Percentiles rank a stretch among this genome's conserved stretches.
Conservation (phyloP, 495 filamentous ascomycete genomes). For the Jackrogersella multiformis region DNA sequence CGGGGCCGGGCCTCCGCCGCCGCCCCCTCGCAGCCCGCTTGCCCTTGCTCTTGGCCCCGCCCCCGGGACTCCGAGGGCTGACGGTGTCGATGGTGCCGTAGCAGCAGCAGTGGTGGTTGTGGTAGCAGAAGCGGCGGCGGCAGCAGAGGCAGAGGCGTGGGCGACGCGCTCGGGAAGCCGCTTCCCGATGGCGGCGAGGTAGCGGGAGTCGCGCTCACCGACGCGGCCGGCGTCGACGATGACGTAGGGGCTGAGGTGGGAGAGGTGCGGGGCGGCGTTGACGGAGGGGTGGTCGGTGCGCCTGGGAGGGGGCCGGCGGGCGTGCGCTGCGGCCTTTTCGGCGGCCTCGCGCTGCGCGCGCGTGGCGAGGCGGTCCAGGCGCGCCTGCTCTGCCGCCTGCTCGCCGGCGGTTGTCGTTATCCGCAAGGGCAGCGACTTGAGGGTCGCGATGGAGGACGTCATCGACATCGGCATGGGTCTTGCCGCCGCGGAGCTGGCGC, state of each 20-base stretch:
- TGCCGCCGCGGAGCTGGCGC: constrained; percentile 22
- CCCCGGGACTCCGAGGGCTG: too few species aligned
- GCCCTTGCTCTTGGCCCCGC: background rate
- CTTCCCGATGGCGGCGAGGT: constrained; percentile 74
- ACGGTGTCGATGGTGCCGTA: background rate
- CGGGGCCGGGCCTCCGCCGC: constrained; percentile 37
- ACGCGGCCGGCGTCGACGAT: constrained; percentile 66
- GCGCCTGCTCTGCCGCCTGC: constrained; percentile 60
- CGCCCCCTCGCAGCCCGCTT: constrained; percentile 18
- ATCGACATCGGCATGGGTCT: constrained; percentile 3
- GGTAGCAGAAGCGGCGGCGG: background rate
- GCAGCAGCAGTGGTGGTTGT: background rate
- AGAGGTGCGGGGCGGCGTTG: constrained; percentile 59
- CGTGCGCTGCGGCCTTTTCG: constrained; percentile 58
- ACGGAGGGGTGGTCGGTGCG: constrained; percentile 58
- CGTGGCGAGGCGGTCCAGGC: constrained; percentile 60
- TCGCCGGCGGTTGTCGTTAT: constrained; percentile 48
- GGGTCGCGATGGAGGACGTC: constrained; percentile 36
- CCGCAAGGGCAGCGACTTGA: constrained; percentile 10
- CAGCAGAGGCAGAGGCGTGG: constrained; percentile 2
- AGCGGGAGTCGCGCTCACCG: constrained; percentile 71
- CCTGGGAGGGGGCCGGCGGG: constrained; percentile 53
- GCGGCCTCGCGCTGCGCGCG: constrained; percentile 57
- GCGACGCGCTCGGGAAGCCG: constrained; percentile 55
- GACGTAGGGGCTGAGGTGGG: constrained; percentile 57